A percentile compares a stretch with the other conserved stretches of the same genome.
These are phyloP conservation scores for Pyrenula aspistea DNA, from an alignment of 495 filamentous ascomycete genomes.

Conservation along the genomic window DNA sequence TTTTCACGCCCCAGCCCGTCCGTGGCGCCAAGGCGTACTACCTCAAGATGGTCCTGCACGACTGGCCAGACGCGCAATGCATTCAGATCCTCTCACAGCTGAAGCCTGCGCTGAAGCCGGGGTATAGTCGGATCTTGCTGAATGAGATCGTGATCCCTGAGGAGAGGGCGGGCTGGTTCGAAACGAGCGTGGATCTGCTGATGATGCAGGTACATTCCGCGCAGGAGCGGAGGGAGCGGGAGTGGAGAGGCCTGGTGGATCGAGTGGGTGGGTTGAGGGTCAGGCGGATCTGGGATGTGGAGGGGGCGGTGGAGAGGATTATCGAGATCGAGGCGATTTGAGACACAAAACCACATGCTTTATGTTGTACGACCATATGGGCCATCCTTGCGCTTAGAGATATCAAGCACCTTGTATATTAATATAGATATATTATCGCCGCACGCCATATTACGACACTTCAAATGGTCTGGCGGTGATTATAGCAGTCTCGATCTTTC, in stretches of 20 bases:
- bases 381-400: no score
- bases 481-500: no score
- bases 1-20: conserved; percentile 41
- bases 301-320: conserved; percentile 32
- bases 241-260: conserved; percentile 21
- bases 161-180: conserved; percentile 23
- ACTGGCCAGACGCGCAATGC: conserved; percentile 34
- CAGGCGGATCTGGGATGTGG: conserved; percentile 21
- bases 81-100: conserved; percentile 30
- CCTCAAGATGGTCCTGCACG: conserved; percentile 35
- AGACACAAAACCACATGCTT: no score
- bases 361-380: no score
- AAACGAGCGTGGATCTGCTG: conserved; percentile 31
- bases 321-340: conserved; percentile 10
- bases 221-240: conserved; percentile 22
- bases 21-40: conserved; percentile 23
- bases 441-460: no score
- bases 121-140: conserved; percentile 36
- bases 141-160: conserved; percentile 40
- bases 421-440: no score
- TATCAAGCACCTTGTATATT: no score
- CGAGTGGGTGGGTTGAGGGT: conserved; percentile 50
- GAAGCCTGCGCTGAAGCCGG: conserved; percentile 32
- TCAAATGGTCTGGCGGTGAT: no score
- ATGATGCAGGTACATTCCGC: conserved; percentile 27